phyloP scores from a whole-genome alignment of 2,329 filamentous ascomycete genomes.

The Bretziella fagacearum region DNA sequence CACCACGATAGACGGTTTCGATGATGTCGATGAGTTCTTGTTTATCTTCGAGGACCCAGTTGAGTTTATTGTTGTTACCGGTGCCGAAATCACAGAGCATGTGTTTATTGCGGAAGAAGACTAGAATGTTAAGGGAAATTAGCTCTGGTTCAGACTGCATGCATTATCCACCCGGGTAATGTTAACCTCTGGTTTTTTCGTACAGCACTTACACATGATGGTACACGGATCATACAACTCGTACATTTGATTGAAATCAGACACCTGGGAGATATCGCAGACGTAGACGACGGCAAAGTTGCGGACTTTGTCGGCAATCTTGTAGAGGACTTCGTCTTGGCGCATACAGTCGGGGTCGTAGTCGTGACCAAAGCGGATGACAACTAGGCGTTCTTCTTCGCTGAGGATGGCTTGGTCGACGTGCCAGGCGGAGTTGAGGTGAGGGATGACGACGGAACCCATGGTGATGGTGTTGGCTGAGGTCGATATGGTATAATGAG shows the following conservation, averaged over 20 bases:
- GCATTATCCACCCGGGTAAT: neutral
- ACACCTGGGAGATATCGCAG: conserved; percentile 80
- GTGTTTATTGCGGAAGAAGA: conserved; percentile 94
- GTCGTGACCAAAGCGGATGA: conserved; percentile 86
- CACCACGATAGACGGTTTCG: conserved; percentile 95
- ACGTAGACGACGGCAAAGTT: conserved; percentile 88
- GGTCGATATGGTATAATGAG: neutral
- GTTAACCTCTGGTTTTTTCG: conserved; percentile 19
- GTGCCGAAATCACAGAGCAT: conserved; percentile 98
- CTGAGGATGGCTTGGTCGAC: conserved; percentile 89
- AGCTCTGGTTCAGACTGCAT: neutral
- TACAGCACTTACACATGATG: conserved; percentile 65
- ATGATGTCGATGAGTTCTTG: conserved; percentile 97
- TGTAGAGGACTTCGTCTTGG: conserved; percentile 53
- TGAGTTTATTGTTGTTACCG: conserved; percentile 96
- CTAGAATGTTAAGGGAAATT: neutral
- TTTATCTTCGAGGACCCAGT: conserved; percentile 89
- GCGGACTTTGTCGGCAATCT: conserved; percentile 81
- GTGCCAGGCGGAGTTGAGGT: conserved; percentile 87
- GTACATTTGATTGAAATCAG: conserved; percentile 95
- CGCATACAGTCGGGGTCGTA: conserved; percentile 52
- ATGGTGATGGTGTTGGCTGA: conserved; percentile 21
- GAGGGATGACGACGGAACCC: conserved; percentile 82
- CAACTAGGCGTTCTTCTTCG: conserved; percentile 82
- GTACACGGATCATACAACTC: conserved; percentile 80